A percentile compares a stretch with the other conserved stretches of the same genome.
phyloP scores from a whole-genome alignment of 495 filamentous ascomycete genomes.

The Penicillium mononematosum region DNA sequence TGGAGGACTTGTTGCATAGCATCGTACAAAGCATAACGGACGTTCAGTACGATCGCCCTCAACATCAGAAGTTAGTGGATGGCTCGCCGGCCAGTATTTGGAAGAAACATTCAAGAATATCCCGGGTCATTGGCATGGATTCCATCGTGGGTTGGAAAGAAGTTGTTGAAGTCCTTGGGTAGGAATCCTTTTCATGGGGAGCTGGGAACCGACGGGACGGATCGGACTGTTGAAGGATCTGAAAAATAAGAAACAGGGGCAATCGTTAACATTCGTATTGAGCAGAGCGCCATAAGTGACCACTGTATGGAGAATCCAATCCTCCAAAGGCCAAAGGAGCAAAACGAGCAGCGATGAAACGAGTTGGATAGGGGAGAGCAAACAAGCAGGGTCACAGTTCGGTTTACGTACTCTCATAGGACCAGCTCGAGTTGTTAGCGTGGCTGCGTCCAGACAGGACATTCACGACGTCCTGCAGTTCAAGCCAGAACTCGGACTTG shows the following conservation, averaged over 20 bases:
- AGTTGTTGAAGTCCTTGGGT: slow-evolving; percentile 7
- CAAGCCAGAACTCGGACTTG: slow-evolving; percentile 81
- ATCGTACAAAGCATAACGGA: slow-evolving; percentile 31
- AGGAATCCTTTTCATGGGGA: slow-evolving; percentile 21
- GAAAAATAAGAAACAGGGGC: slow-evolving; percentile 5
- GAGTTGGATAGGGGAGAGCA: slow-evolving; percentile 2
- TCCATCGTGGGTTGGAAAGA: slow-evolving; percentile 7
- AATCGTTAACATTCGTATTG: slow-evolving; percentile 20
- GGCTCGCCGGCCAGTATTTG: slow-evolving; percentile 6
- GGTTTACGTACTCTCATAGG: slow-evolving; percentile 37
- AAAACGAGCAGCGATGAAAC: not conserved
- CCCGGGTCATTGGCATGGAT: slow-evolving; percentile 10
- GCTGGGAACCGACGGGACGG: slow-evolving; percentile 24
- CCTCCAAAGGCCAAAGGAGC: not conserved
- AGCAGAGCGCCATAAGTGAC: not conserved
- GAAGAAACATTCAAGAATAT: not conserved
- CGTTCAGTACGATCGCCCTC: slow-evolving; percentile 8
- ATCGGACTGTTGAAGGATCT: slow-evolving; percentile 25
- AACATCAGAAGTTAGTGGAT: slow-evolving; percentile 4
- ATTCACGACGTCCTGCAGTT: slow-evolving; percentile 78
- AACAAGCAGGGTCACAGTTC: slow-evolving; percentile 9
- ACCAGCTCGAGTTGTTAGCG: slow-evolving; percentile 25
- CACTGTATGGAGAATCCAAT: not conserved
- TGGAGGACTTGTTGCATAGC: slow-evolving; percentile 18
- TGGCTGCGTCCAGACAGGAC: slow-evolving; percentile 70